These are phyloP conservation scores for Pythium vanterpoolii DNA, from an alignment of 352 stramenopile genomes.

Conservation along the genomic window DNA sequence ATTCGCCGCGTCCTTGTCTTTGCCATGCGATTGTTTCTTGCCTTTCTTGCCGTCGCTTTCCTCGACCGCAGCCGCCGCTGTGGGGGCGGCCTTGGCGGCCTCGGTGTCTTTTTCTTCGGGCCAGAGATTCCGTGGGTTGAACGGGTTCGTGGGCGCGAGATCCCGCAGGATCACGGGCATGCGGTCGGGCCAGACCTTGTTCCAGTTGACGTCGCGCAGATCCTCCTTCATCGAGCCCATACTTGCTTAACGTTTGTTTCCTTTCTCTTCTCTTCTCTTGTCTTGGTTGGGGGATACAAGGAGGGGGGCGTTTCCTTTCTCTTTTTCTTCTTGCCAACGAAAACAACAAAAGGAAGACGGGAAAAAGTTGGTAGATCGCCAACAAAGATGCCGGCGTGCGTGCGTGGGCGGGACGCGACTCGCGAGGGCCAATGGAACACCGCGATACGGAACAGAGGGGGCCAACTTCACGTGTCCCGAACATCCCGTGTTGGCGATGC, in stretches of 20 bases:
- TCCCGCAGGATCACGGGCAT: constrained; percentile 88
- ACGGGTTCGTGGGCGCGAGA: constrained; percentile 78
- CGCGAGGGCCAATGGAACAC: constrained; percentile 18
- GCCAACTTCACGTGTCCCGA: constrained; percentile 18
- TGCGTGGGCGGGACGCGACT: constrained; percentile 13
- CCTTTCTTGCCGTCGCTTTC: constrained; percentile 13
- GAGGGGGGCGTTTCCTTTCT: not conserved
- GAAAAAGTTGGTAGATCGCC: constrained; percentile 11
- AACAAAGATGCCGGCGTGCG: constrained; percentile 1
- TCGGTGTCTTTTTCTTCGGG: constrained; percentile 69
- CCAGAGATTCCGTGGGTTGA: constrained; percentile 86
- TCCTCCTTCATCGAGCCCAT: constrained; percentile 74
- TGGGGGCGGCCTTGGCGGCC: constrained; percentile 20
- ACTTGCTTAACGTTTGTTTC: not conserved
- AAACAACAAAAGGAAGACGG: not conserved
- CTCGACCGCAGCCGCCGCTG: constrained; percentile 3
- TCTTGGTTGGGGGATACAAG: no score
- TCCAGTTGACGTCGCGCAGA: constrained; percentile 86
- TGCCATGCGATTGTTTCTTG: constrained; percentile 33
- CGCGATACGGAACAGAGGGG: constrained; percentile 10
- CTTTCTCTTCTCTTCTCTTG: constrained; percentile 15
- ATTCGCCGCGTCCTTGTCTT: constrained; percentile 39
- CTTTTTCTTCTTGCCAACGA: no score
- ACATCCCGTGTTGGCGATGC: constrained; percentile 4
- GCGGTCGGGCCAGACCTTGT: constrained; percentile 86